A percentile compares a stretch with the other conserved stretches of the same genome.
Conservation (phyloP, 441 rosid species). For the Flueggea neowawraea region DNA sequence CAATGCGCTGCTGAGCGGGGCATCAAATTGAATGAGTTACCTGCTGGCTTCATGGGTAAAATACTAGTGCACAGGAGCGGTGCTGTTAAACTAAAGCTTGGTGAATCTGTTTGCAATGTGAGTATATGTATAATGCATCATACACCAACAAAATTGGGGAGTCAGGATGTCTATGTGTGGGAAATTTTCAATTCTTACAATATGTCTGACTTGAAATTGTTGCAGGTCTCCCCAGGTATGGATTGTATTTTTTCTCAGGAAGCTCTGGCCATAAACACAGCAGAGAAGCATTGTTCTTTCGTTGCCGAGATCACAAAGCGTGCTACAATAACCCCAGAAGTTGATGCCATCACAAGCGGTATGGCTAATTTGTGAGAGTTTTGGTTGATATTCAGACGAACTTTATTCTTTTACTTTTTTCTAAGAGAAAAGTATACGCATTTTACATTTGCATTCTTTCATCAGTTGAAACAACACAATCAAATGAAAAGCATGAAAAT, state of each 20-base stretch:
- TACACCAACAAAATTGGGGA: too few species aligned
- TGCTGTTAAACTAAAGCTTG: constrained; percentile 71
- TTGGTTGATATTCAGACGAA: too few species aligned
- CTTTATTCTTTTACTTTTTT: too few species aligned
- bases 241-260: constrained; percentile 35
- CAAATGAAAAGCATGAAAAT: too few species aligned
- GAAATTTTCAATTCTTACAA: too few species aligned
- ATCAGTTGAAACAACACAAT: too few species aligned
- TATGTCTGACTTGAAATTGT: too few species aligned
- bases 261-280: constrained; percentile 42
- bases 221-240: constrained; percentile 77
- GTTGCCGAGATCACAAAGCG: constrained; percentile 45
- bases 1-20: constrained; percentile 18
- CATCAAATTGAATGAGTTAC: constrained; percentile 41
- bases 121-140: constrained; percentile 27
- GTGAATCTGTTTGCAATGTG: constrained; percentile 67
- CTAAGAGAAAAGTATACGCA: too few species aligned
- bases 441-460: too few species aligned
- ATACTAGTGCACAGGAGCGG: constrained; percentile 84
- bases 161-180: too few species aligned
- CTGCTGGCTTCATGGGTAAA: constrained; percentile 74
- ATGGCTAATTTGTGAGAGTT: too few species aligned
- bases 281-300: constrained; percentile 34
- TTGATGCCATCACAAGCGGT: too few species aligned
- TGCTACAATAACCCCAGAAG: constrained; percentile 27